Percentiles rank a stretch among this genome's conserved stretches.
Evolutionary conservation across 345 rosid genomes (phyloP).

Genomic region (Viola odorata): DNA sequence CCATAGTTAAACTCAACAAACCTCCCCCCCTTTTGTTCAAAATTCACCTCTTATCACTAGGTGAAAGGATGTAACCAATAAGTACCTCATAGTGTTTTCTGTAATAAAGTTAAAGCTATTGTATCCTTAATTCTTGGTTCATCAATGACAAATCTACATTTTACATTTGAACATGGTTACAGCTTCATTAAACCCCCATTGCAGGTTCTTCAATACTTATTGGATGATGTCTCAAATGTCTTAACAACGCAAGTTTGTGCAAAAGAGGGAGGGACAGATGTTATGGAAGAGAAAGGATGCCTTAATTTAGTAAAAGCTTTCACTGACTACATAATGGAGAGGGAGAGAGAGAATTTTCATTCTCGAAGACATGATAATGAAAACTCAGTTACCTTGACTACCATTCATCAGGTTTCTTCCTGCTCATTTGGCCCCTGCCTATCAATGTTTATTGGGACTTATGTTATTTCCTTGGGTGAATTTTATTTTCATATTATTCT

Average conservation of each 20-base stretch:
- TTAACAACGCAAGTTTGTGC: constrained; percentile 40
- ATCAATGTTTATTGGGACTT: constrained; percentile 1
- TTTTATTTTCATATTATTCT: constrained; percentile 9
- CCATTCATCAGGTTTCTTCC: constrained; percentile 83
- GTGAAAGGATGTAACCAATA: no score
- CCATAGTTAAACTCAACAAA: no score
- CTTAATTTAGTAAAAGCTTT: constrained; percentile 44
- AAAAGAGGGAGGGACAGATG: constrained; percentile 31
- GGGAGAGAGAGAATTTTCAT: constrained; percentile 70
- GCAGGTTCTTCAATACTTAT: constrained; percentile 83
- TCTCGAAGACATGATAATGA: constrained; percentile 64
- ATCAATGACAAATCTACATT: no score
- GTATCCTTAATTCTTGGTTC: no score
- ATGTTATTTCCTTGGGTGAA: not conserved
- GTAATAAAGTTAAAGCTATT: no score
- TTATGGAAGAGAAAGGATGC: constrained; percentile 49
- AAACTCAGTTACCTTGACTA: constrained; percentile 83
- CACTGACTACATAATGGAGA: constrained; percentile 50
- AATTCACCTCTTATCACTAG: no score
- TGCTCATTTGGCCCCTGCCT: constrained; percentile 1
- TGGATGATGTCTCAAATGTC: constrained; percentile 81
- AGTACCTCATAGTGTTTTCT: no score
- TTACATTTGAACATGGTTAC: no score
- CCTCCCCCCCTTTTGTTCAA: no score
- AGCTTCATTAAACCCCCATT: constrained; percentile 14